Percentiles rank a stretch among this genome's conserved stretches.
Evolutionary conservation across 2,329 filamentous ascomycete species (phyloP).

Genomic region (Sporothrix protearum): DNA sequence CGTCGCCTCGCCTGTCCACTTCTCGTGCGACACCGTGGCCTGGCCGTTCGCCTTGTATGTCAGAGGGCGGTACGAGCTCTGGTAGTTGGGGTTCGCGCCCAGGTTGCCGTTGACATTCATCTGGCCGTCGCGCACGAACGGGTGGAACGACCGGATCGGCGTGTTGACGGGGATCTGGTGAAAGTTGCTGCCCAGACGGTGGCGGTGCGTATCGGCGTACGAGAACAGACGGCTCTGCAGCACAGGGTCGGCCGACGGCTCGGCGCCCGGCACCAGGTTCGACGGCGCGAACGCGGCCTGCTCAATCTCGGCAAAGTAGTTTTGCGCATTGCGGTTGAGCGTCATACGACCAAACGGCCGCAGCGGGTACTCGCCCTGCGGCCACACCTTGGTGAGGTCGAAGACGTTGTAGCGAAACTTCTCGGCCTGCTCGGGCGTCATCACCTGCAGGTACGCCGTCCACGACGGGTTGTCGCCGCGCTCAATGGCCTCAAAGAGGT

Average conservation of each 20-base stretch:
- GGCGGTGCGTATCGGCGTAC: constrained; percentile 60
- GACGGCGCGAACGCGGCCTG: constrained; percentile 64
- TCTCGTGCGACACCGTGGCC: constrained; percentile 44
- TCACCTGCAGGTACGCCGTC: constrained; percentile 61
- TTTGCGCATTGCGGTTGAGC: constrained; percentile 61
- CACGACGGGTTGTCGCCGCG: constrained; percentile 60
- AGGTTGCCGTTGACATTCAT: constrained; percentile 68
- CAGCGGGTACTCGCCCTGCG: constrained; percentile 59
- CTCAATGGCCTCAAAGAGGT: constrained; percentile 62
- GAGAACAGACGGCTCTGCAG: constrained; percentile 59
- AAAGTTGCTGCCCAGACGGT: constrained; percentile 62
- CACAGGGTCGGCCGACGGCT: constrained; percentile 59
- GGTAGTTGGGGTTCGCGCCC: constrained; percentile 58
- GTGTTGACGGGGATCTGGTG: constrained; percentile 62
- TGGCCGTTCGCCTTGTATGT: constrained; percentile 42
- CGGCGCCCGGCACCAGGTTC: constrained; percentile 61
- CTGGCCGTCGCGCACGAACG: constrained; percentile 68
- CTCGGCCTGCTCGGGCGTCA: constrained; percentile 60
- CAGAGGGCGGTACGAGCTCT: constrained; percentile 47
- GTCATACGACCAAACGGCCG: constrained; percentile 59
- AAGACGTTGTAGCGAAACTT: constrained; percentile 62
- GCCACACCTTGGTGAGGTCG: constrained; percentile 68
- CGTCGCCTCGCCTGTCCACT: constrained; percentile 46
- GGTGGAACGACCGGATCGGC: constrained; percentile 55
- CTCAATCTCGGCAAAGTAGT: constrained; percentile 69